Evolutionary conservation across 2,329 filamentous ascomycete species (phyloP), one percentile per base, ranked within the genome.

Genomic region (Eurotiales sp.): DNA sequence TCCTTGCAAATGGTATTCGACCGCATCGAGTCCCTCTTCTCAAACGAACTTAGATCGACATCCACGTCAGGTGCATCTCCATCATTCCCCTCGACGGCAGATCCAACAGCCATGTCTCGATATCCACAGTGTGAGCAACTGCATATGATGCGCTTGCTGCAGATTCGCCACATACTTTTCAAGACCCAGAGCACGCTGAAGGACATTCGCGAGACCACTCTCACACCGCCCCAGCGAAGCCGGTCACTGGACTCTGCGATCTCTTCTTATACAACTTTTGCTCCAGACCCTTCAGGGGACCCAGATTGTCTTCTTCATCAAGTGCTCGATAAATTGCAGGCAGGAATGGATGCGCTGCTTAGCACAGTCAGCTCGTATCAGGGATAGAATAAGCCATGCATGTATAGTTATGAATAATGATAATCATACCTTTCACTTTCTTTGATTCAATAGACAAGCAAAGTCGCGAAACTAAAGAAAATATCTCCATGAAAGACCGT

Each of bases 1-100:
- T 49, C 51, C 25, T 30, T 53, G 15, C 51, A 53, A 27, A 49
- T 53, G 46, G 51, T 47, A n/a, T n/a, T 46, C n/a, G 25, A 37
- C n/a, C 46, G 45, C 17, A 32, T 53, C 8, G 46, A 46, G 19
- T 10, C 19, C 8, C 43, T 43, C 11, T 37, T 47, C 10, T 37
- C 32, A 4, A 15, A 4, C 3, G 36, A 48, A 17, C 15, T 32
- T 7, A 36, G 25, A 10, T 8, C 21, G n/a, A 42, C 37, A 8
- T n/a, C n/a, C n/a, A n/a, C n/a, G n/a, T 4, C 43, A 46, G 23
- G 23, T 7, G n/a, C 27, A 27, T 40, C 37, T 5, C 29, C 37
- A n/a, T 42, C 50, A n/a, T 36, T 34, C 15, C 15, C 46, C 11
- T 43, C 46, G 12, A n/a, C n/a, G 23, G 15, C 46, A 12, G 17